These are phyloP conservation scores for Linum trigynum DNA, from an alignment of 345 rosid genomes.

Conservation along the genomic window DNA sequence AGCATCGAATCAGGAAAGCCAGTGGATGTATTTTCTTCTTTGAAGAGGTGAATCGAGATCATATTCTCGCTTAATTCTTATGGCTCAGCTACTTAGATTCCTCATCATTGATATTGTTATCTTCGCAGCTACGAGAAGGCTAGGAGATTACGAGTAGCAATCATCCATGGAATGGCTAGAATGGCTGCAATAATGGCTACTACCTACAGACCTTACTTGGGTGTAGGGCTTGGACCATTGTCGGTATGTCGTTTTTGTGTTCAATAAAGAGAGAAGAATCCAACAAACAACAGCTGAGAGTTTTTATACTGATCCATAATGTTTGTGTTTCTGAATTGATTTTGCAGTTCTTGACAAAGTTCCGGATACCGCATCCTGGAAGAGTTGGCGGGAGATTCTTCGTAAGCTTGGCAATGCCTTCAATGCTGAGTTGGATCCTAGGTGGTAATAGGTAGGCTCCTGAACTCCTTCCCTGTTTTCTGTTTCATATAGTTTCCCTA, in stretches of 20 bases:
- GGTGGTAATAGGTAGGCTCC: conserved; percentile 80
- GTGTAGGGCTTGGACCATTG: conserved; percentile 91
- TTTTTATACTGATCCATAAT: conserved; percentile 1
- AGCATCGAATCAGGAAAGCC: conserved; percentile 45
- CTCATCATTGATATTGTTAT: conserved; percentile 7
- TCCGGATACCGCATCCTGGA: conserved; percentile 84
- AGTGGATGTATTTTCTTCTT: conserved; percentile 56
- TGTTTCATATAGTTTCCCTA: not conserved
- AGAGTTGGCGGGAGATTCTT: conserved; percentile 82
- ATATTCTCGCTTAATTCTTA: not conserved
- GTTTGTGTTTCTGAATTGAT: conserved; percentile 7
- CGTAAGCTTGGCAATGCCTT: conserved; percentile 65
- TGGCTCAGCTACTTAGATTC: not conserved
- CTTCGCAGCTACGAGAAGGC: conserved; percentile 57
- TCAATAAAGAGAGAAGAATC: conserved; percentile 1
- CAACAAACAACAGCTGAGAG: not conserved
- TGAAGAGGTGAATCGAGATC: conserved; percentile 39
- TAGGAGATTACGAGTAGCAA: conserved; percentile 68
- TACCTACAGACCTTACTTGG: conserved; percentile 86
- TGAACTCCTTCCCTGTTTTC: not conserved
- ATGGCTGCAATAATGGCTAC: conserved; percentile 96
- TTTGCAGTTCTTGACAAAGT: conserved; percentile 69
- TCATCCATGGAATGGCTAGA: conserved; percentile 89
- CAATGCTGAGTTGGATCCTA: conserved; percentile 83
- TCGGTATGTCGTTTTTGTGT: conserved; percentile 39